A percentile compares a stretch with the other conserved stretches of the same genome.
Conservation (phyloP, 176 grass and related monocot genomes). For the Cenchrus americanus region DNA sequence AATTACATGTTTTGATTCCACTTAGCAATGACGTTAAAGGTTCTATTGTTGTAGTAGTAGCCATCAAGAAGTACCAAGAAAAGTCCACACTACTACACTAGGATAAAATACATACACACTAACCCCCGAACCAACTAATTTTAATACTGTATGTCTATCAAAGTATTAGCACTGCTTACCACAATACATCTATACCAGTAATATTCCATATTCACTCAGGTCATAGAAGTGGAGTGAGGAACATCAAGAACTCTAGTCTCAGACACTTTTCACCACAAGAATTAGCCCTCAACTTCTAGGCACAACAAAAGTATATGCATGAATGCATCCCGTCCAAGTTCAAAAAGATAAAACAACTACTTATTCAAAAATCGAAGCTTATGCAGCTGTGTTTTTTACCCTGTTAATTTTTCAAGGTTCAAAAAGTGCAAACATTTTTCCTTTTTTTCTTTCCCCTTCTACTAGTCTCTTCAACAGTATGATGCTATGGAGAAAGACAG, state of each 20-base stretch:
- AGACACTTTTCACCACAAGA: background rate
- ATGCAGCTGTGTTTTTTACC: background rate
- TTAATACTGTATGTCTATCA: background rate
- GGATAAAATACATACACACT: background rate
- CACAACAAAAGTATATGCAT: background rate
- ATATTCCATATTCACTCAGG: background rate
- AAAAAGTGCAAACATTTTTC: background rate
- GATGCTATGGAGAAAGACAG: background rate
- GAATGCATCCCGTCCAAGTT: background rate
- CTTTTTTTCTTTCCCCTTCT: background rate
- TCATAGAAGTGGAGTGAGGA: background rate
- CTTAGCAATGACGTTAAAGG: too few species aligned
- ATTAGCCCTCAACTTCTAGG: background rate
- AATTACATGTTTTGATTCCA: background rate
- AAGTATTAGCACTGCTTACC: background rate
- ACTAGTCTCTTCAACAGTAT: background rate
- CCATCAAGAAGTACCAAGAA: background rate
- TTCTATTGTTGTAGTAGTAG: background rate
- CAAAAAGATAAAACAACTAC: constrained; percentile 19
- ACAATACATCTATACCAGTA: background rate
- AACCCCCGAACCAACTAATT: background rate
- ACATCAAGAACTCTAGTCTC: background rate
- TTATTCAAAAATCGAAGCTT: background rate
- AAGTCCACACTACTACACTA: background rate
- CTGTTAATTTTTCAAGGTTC: background rate